Base-by-base conservation (phyloP, 1,284 basidiomycete genomes). In the Wolfiporia cocos region DNA sequence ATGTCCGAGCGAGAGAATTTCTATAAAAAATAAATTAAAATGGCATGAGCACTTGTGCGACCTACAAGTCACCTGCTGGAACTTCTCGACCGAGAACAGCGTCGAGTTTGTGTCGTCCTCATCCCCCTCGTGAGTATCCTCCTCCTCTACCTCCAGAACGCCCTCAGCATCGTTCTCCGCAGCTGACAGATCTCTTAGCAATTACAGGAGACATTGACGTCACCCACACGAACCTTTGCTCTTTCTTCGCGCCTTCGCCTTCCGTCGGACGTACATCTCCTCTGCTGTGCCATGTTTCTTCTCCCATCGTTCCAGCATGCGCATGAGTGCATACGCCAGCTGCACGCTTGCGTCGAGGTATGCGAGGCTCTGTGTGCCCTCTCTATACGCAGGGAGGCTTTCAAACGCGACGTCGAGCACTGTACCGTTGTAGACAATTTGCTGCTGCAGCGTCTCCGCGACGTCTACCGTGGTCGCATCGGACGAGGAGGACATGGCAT, bases 391-490 rank as follows among this genome's bases (percentile, higher is more conserved):
- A 32, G 77, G 71, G 41, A 96, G 63, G 41, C 86, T 81, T 20
- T 86, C 81, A 31, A 92, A 68, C 0, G 91, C 77, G 18, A 92
- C 78, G 55, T 96, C 92, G 36, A 97, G 78, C 14, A 93, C 82
- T 50, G 94, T 90, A 26, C 89, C 91, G 54, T 93, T 92, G 67
- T 96, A 97, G 54, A 96, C 85, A 30, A 97, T 68, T 61, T 94
- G 89, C 53, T 92, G 81, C 54, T 92, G 88, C 2, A 97, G 69
- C 11, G 84, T 68, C 44, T 80, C 79, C 28, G 92, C 87, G 4
- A 84, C 83, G 33, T 94, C 87, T 26, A 70, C 65, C 45, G 91
- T 71, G 3, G 73, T 73, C n/a, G 76, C 64, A 41, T 82, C 81
- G 29, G 50, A 31, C 17, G 43, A 51, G 47, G 21, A 64, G 57